Evolutionary conservation across 176 grass and related monocot species (phyloP), one percentile per base, ranked within the genome.

Genomic region (Zoysia japonica): DNA sequence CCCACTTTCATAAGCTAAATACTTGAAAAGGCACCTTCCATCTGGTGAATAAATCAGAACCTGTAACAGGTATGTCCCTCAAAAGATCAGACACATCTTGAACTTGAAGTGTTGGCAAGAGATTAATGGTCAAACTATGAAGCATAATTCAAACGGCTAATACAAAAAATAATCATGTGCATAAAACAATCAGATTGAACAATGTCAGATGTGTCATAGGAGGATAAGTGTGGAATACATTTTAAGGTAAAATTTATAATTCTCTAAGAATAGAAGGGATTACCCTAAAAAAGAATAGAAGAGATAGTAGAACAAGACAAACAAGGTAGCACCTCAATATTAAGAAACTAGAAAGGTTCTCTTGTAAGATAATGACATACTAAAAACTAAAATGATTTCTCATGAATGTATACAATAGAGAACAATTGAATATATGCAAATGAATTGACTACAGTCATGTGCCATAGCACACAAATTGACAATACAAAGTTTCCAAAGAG

Each of bases 21-120:
- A 99, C 72, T 99, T 95, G 80, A 82, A 94, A 17, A 99, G 60
- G 79, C 92, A 99, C 81, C 96, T 92, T 75, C 96, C 92, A 55
- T 99, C 96, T 3, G 92, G 92, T 9, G 96, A 99, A 89, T 95
- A 99, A 84, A 99, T 86, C 36, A 99, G 67, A 91, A 99, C 82
- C 88, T 93, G 80, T 67, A 84, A 79, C 44, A 76, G 20, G 61
- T 52, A 64, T 62, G 70, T 38, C 47, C n/a, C 61, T 72, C 41
- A 20, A 71, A 76, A 75, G 39, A 68, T 60, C 67, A 85, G 17
- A 67, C 16, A 65, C 8, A 65, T 39, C 47, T 66, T 40, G 40
- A 71, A 36, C 11, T 14, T 42, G 76, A 65, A 70, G 64, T 75
- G 76, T 80, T 76, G 35, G 65, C 28, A 75, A 38, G 64, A 46